A percentile compares a stretch with the other conserved stretches of the same genome.
These are phyloP conservation scores for Leccinum arenicola DNA, from an alignment of 768 basidiomycete species.

Conservation along the genomic window DNA sequence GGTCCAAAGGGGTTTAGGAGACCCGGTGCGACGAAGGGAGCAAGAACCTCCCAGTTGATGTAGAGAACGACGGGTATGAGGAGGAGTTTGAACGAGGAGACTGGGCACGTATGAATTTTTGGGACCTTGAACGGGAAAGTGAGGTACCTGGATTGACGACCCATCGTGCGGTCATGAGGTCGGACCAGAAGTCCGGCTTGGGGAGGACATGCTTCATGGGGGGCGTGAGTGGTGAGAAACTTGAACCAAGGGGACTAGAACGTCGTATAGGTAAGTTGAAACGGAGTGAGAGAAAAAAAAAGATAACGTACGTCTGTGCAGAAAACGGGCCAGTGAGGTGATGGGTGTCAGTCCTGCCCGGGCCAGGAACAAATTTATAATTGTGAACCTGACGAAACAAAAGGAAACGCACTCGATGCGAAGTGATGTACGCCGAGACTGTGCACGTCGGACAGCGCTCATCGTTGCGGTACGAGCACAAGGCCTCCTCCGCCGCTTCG, in stretches of 20 bases:
- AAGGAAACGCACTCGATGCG: background rate
- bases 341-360: background rate
- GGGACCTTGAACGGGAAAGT: background rate
- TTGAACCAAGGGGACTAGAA: background rate
- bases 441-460: background rate
- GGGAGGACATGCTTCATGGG: background rate
- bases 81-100: constrained; percentile 65
- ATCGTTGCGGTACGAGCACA: background rate
- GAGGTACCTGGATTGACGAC: constrained; percentile 62
- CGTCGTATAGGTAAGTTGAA: background rate
- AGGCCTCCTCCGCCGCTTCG: background rate
- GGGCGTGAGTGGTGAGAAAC: constrained; percentile 19
- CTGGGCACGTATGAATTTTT: constrained; percentile 32
- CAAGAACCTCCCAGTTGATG: constrained; percentile 58
- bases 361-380: background rate
- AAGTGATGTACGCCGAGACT: background rate
- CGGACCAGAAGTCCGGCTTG: constrained; percentile 39
- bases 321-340: background rate
- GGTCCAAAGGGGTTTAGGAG: constrained; percentile 70
- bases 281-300: background rate
- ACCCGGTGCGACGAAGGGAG: constrained; percentile 44
- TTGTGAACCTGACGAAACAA: background rate
- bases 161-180: constrained; percentile 62
- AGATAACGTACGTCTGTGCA: background rate
- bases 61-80: constrained; percentile 58